Percentiles rank a stretch among this genome's conserved stretches.
Conservation (phyloP, 306 rosid genomes). For the Gleditsia sinensis region DNA sequence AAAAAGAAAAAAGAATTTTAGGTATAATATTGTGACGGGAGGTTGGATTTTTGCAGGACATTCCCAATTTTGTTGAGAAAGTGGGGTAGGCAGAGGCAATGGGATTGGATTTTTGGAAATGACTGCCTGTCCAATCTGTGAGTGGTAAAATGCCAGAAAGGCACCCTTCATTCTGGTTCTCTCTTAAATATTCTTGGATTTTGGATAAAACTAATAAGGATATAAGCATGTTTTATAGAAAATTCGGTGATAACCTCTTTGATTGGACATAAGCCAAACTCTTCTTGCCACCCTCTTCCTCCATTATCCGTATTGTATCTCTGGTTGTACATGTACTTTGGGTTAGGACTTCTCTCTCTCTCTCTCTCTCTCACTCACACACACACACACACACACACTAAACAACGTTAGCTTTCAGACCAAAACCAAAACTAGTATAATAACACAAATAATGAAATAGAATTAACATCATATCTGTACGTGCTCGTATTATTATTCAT, state of each 20-base stretch:
- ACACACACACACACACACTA: no score
- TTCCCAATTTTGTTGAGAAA: slow-evolving; percentile 30
- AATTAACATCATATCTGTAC: neutral
- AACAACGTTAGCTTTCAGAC: no score
- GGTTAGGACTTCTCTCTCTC: no score
- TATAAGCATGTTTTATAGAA: no score
- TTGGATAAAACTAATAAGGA: neutral
- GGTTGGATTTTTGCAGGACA: slow-evolving; percentile 39
- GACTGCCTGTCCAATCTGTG: slow-evolving; percentile 29
- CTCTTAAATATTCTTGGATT: slow-evolving; percentile 21
- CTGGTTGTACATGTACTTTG: no score
- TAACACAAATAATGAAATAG: no score
- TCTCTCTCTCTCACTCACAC: no score
- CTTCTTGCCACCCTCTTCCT: neutral
- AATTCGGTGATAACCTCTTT: neutral
- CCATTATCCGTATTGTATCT: no score
- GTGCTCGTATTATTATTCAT: slow-evolving; percentile 24
- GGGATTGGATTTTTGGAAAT: slow-evolving; percentile 4
- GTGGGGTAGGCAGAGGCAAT: slow-evolving; percentile 27
- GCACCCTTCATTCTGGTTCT: no score
- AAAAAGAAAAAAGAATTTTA: neutral
- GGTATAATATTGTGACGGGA: neutral
- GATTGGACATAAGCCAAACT: slow-evolving; percentile 9
- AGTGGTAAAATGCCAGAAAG: neutral
- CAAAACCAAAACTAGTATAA: no score